Evolutionary conservation across 2,329 filamentous ascomycete genomes (phyloP).

Genomic region (Ophiostoma sp.): DNA sequence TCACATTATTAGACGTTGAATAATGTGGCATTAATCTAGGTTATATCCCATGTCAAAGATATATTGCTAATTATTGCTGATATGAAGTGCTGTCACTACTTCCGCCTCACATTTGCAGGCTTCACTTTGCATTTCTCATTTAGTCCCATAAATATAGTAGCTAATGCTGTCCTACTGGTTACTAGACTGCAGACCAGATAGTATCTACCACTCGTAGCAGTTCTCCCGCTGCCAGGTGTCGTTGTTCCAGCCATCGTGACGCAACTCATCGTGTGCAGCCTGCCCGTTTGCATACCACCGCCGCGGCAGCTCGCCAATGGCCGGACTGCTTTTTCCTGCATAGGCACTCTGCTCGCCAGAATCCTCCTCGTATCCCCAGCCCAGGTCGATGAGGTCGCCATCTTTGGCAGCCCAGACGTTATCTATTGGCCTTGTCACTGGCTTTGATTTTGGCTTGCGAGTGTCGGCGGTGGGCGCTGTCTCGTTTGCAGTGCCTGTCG

Average conservation of each 20-base stretch:
- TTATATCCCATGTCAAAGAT: no score
- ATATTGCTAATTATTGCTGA: no score
- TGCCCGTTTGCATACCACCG: conserved; percentile 10
- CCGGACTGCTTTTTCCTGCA: neutral
- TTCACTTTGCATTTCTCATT: neutral
- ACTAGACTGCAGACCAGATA: neutral
- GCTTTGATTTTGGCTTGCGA: neutral
- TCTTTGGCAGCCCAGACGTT: conserved; percentile 12
- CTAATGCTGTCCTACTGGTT: no score
- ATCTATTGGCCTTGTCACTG: neutral
- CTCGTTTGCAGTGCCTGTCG: neutral
- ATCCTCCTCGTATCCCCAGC: neutral
- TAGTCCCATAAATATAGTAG: no score
- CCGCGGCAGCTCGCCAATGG: conserved; percentile 1
- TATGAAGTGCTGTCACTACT: no score
- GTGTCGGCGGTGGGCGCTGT: neutral
- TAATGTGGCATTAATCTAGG: no score
- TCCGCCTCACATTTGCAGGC: no score
- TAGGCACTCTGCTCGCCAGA: neutral
- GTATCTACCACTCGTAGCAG: neutral
- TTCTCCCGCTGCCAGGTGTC: neutral
- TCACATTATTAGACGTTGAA: no score
- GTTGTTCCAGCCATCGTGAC: neutral
- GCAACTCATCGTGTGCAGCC: conserved; percentile 3
- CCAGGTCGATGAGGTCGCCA: conserved; percentile 9